Conservation (phyloP, 805 yeast species). For the Metschnikowia colocasiae region DNA sequence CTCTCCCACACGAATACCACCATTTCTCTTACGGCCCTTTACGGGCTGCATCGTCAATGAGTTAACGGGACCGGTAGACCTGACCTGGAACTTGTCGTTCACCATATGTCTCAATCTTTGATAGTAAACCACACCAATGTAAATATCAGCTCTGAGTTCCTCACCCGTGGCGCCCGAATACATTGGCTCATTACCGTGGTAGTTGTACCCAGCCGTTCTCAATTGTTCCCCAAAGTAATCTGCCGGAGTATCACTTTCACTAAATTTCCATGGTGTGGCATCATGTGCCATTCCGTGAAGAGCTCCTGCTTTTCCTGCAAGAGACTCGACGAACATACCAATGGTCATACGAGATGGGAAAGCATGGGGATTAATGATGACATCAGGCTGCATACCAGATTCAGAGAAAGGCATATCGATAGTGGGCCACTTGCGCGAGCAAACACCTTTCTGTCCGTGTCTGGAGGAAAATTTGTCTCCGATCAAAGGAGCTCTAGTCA, state of each 20-base stretch:
- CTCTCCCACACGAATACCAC: slow-evolving; percentile 99
- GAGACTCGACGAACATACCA: slow-evolving; percentile 97
- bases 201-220: slow-evolving; percentile 83
- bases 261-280: slow-evolving; percentile 93
- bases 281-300: slow-evolving; percentile 97
- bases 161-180: slow-evolving; percentile 98
- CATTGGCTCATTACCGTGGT: slow-evolving; percentile 98
- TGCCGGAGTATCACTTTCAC: slow-evolving; percentile 92
- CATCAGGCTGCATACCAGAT: slow-evolving; percentile 94
- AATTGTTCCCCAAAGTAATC: slow-evolving; percentile 96
- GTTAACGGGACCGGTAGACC: slow-evolving; percentile 98
- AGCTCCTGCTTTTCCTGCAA: slow-evolving; percentile 99
- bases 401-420: slow-evolving; percentile 96
- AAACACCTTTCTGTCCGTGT: slow-evolving; percentile 98
- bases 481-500: slow-evolving; percentile 87
- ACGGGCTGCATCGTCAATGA: slow-evolving; percentile 98
- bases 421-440: slow-evolving; percentile 97
- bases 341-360: slow-evolving; percentile 99
- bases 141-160: slow-evolving; percentile 92
- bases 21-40: slow-evolving; percentile 96
- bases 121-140: slow-evolving; percentile 94
- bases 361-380: slow-evolving; percentile 97
- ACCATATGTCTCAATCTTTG: slow-evolving; percentile 99
- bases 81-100: slow-evolving; percentile 98
- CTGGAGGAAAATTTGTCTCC: slow-evolving; percentile 98